Conservation (phyloP, 2,329 filamentous ascomycete species). For the Parafenestella ontariensis region DNA sequence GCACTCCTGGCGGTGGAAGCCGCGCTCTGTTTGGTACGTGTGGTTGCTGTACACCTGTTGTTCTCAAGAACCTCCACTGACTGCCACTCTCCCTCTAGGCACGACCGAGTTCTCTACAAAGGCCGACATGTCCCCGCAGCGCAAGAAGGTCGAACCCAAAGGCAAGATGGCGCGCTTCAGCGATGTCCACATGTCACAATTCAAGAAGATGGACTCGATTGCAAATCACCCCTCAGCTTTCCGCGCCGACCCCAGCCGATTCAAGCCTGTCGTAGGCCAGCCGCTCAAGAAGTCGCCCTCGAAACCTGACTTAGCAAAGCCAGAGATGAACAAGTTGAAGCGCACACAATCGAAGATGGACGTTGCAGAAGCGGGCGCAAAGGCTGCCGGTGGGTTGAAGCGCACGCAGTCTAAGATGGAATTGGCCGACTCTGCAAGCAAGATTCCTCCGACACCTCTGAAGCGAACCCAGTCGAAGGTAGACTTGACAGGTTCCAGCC, state of each 20-base stretch:
- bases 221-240: constrained; percentile 83
- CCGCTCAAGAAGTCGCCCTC: constrained; percentile 45
- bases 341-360: constrained; percentile 66
- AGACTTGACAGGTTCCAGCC: constrained; percentile 60
- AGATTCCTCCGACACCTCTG: constrained; percentile 51
- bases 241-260: constrained; percentile 64
- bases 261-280: constrained; percentile 54
- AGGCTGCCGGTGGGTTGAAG: constrained; percentile 56
- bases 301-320: constrained; percentile 57
- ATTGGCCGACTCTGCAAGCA: constrained; percentile 64
- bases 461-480: constrained; percentile 66
- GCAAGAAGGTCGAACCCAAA: constrained; percentile 82
- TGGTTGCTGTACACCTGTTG: not conserved
- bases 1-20: constrained; percentile 49
- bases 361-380: constrained; percentile 65
- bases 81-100: constrained; percentile 7
- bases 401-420: constrained; percentile 64
- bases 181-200: constrained; percentile 83
- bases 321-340: constrained; percentile 56
- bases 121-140: constrained; percentile 55
- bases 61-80: not conserved
- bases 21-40: constrained; percentile 38
- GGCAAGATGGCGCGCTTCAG: constrained; percentile 82
- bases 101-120: constrained; percentile 43
- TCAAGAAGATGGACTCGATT: constrained; percentile 98